Percentiles rank a stretch among this genome's conserved stretches.
Conservation (phyloP, 345 rosid genomes). For the Gossypium sturtianum region DNA sequence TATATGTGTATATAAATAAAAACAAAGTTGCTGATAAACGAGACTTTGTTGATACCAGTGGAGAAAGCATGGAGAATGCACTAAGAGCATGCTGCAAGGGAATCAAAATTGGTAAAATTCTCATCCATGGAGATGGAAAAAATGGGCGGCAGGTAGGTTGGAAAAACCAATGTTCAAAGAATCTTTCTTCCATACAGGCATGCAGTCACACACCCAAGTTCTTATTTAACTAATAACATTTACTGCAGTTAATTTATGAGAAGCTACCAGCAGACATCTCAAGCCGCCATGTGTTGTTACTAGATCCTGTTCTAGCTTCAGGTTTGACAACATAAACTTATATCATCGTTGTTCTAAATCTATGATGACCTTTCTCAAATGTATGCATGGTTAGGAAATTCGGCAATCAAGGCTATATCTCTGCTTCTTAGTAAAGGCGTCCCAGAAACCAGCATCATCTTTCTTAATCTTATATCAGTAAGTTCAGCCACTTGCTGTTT, state of each 20-base stretch:
- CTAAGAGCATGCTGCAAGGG: conserved; percentile 93
- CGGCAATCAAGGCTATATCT: conserved; percentile 70
- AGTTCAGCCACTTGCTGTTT: conserved; percentile 9
- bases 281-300: conserved; percentile 73
- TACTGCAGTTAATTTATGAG: conserved; percentile 77
- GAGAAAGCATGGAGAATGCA: conserved; percentile 97
- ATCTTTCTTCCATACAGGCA: not conserved
- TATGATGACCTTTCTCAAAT: conserved; percentile 9
- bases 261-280: conserved; percentile 85
- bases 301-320: conserved; percentile 92
- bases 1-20: not conserved
- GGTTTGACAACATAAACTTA: conserved; percentile 35
- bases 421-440: conserved; percentile 81
- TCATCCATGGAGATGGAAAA: conserved; percentile 67
- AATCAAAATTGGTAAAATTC: conserved; percentile 84
- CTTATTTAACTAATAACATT: conserved; percentile 7
- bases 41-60: conserved; percentile 35
- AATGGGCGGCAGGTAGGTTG: conserved; percentile 71
- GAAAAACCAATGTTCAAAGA: not conserved
- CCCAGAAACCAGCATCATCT: conserved; percentile 73
- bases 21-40: not conserved
- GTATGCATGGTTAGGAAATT: conserved; percentile 45
- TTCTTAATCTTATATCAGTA: conserved; percentile 89
- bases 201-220: not conserved
- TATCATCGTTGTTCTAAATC: not conserved